Conservation (phyloP, 495 filamentous ascomycete species). For the Penicillium argentinense region DNA sequence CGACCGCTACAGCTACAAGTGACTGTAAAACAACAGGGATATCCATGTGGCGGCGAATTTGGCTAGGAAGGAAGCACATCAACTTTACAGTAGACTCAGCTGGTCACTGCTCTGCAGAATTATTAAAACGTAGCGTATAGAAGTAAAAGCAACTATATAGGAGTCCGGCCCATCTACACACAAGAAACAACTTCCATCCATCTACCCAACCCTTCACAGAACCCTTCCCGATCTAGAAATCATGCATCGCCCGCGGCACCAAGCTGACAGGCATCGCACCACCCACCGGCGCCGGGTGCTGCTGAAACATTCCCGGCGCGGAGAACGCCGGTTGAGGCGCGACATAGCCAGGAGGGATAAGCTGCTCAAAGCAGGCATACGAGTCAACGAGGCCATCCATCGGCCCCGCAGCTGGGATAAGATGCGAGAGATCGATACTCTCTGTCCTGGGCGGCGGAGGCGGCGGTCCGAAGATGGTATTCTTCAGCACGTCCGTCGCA, state of each 20-base stretch:
- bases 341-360: slow-evolving; percentile 22
- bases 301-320: slow-evolving; percentile 18
- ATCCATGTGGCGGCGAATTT: no score
- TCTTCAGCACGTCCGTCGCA: slow-evolving; percentile 8
- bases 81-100: no score
- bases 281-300: slow-evolving; percentile 18
- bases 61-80: no score
- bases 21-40: no score
- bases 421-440: slow-evolving; percentile 20
- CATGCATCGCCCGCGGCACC: slow-evolving; percentile 29
- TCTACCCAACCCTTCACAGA: no score
- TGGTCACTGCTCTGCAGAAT: no score
- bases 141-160: no score
- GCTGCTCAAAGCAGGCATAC: slow-evolving; percentile 26
- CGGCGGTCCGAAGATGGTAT: slow-evolving; percentile 12
- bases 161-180: not conserved
- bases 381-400: slow-evolving; percentile 26
- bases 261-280: slow-evolving; percentile 28
- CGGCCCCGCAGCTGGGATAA: slow-evolving; percentile 15
- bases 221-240: slow-evolving; percentile 13
- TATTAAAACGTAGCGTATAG: no score
- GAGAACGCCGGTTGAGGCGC: slow-evolving; percentile 10
- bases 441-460: slow-evolving; percentile 9
- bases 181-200: not conserved
- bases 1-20: no score